These are phyloP conservation scores for Omphalotus olearius DNA, from an alignment of 1,284 basidiomycete species.

Conservation along the genomic window DNA sequence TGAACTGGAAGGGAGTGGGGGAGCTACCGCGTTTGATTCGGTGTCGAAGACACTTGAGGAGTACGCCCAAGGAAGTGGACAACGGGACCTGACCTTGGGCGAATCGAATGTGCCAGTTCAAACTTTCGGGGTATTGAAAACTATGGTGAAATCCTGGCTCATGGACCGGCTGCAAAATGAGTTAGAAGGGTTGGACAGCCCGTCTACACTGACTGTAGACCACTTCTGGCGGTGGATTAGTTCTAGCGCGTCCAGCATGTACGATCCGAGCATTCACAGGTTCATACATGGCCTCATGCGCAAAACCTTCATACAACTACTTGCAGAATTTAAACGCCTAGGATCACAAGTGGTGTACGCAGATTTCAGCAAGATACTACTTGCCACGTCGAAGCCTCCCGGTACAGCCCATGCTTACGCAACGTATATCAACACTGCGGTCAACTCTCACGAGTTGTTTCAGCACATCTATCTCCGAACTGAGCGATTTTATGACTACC, in stretches of 20 bases:
- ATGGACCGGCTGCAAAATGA: slow-evolving; percentile 77
- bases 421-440: slow-evolving; percentile 90
- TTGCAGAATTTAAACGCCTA: slow-evolving; percentile 95
- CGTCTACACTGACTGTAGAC: slow-evolving; percentile 69
- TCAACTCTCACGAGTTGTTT: slow-evolving; percentile 94
- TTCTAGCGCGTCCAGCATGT: slow-evolving; percentile 81
- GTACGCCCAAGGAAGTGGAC: slow-evolving; percentile 76
- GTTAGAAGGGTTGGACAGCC: slow-evolving; percentile 55
- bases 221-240: slow-evolving; percentile 99
- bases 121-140: slow-evolving; percentile 83
- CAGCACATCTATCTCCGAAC: slow-evolving; percentile 89
- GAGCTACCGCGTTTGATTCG: slow-evolving; percentile 90
- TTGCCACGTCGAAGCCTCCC: slow-evolving; percentile 94
- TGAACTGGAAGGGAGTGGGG: slow-evolving; percentile 93
- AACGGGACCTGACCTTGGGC: slow-evolving; percentile 80
- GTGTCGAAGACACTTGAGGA: slow-evolving; percentile 90
- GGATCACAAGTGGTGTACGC: slow-evolving; percentile 94
- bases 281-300: slow-evolving; percentile 97
- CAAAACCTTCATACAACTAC: slow-evolving; percentile 95
- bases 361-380: slow-evolving; percentile 88
- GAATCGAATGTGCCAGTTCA: slow-evolving; percentile 91
- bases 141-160: slow-evolving; percentile 91
- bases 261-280: slow-evolving; percentile 90
- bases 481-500: slow-evolving; percentile 90
- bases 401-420: slow-evolving; percentile 95